Evolutionary conservation across 306 rosid genomes (phyloP).

Genomic region (Vigna angularis): DNA sequence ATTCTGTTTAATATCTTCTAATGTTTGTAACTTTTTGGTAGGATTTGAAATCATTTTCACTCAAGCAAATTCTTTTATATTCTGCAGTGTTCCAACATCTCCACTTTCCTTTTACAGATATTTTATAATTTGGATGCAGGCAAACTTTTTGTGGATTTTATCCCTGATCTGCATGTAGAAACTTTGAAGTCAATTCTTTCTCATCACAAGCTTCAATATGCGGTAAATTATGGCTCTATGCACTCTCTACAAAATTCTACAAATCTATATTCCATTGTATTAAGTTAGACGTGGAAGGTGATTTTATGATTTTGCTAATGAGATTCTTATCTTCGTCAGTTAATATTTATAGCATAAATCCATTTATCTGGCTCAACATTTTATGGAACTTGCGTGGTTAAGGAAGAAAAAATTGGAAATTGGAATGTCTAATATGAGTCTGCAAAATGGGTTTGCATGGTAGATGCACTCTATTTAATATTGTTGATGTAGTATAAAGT

Average conservation of each 20-base stretch:
- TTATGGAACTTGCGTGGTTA: background rate
- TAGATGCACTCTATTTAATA: slow-evolving; percentile 12
- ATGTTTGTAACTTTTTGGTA: slow-evolving; percentile 21
- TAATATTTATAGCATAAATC: slow-evolving; percentile 1
- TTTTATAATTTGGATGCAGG: slow-evolving; percentile 68
- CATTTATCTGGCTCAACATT: slow-evolving; percentile 5
- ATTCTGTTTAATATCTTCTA: slow-evolving; percentile 27
- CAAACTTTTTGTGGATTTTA: slow-evolving; percentile 70
- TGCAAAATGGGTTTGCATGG: slow-evolving; percentile 19
- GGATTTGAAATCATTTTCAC: slow-evolving; percentile 24
- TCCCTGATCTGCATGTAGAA: slow-evolving; percentile 78
- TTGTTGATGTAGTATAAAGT: slow-evolving; percentile 12
- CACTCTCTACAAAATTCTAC: slow-evolving; percentile 34
- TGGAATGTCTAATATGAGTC: slow-evolving; percentile 24
- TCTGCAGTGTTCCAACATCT: slow-evolving; percentile 7
- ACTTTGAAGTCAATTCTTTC: slow-evolving; percentile 69
- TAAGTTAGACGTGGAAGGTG: slow-evolving; percentile 22
- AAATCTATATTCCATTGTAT: slow-evolving; percentile 5
- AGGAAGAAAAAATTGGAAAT: background rate
- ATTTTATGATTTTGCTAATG: slow-evolving; percentile 15
- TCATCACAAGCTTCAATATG: slow-evolving; percentile 72
- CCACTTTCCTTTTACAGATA: slow-evolving; percentile 36
- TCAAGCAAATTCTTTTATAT: slow-evolving; percentile 10
- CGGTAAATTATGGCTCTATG: slow-evolving; percentile 54
- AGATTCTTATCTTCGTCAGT: slow-evolving; percentile 1